A percentile compares a stretch with the other conserved stretches of the same genome.
phyloP scores from a whole-genome alignment of 1,139 yeast genomes.

The Suhomyces bribrorum region DNA sequence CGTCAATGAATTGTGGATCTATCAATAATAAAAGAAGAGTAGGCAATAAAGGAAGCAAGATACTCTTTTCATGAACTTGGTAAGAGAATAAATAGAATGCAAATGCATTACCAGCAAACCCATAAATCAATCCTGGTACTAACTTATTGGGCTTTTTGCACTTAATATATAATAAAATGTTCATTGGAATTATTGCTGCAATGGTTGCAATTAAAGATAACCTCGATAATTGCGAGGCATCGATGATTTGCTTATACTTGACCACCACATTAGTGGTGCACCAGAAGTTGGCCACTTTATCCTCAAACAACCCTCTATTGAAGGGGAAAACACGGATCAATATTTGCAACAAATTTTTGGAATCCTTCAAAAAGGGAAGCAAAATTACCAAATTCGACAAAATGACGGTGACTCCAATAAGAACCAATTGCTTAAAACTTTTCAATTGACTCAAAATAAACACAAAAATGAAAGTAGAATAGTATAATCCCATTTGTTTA shows the following conservation, averaged over 20 bases:
- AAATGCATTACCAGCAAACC: constrained; percentile 81
- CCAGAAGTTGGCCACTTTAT: constrained; percentile 97
- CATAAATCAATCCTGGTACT: constrained; percentile 49
- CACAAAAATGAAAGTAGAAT: constrained; percentile 84
- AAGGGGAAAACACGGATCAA: constrained; percentile 85
- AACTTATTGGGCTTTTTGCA: constrained; percentile 21
- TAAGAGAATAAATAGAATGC: constrained; percentile 88
- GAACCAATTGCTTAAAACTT: constrained; percentile 51
- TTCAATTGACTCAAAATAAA: constrained; percentile 48
- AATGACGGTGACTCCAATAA: constrained; percentile 65
- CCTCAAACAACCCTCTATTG: constrained; percentile 93
- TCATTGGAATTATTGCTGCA: constrained; percentile 60
- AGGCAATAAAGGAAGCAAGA: constrained; percentile 84
- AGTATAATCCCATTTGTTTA: constrained; percentile 95
- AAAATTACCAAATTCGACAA: constrained; percentile 53
- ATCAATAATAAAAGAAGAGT: constrained; percentile 64
- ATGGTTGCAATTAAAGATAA: constrained; percentile 67
- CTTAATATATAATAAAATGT: constrained; percentile 22
- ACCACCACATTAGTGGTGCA: constrained; percentile 79
- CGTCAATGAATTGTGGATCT: constrained; percentile 60
- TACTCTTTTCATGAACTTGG: constrained; percentile 92
- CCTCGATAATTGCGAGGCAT: constrained; percentile 59
- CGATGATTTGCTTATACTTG: constrained; percentile 63
- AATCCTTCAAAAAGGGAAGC: constrained; percentile 54
- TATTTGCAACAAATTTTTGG: constrained; percentile 28